phyloP scores from a whole-genome alignment of 2,329 filamentous ascomycete species.

The Truncatella angustata region DNA sequence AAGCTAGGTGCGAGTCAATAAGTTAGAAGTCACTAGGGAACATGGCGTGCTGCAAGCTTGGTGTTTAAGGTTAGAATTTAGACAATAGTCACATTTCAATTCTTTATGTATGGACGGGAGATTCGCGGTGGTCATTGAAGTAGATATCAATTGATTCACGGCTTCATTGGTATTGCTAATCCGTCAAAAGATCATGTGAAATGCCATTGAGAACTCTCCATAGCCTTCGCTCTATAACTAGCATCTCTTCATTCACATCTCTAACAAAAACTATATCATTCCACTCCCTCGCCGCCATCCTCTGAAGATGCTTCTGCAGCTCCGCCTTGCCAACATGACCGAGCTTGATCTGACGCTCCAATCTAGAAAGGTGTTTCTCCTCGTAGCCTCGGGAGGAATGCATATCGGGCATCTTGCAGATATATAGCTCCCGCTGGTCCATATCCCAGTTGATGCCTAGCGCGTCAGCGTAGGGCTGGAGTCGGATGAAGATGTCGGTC shows the following conservation, averaged over 20 bases:
- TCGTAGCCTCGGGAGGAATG: neutral
- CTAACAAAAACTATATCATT: neutral
- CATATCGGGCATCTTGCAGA: neutral
- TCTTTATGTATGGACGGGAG: no score
- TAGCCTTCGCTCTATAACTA: neutral
- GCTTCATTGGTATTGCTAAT: no score
- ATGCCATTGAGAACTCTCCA: neutral
- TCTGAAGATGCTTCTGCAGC: neutral
- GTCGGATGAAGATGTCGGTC: constrained; percentile 1
- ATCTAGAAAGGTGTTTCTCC: neutral
- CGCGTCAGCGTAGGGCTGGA: neutral
- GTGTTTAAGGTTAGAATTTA: neutral
- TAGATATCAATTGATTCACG: neutral
- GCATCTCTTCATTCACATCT: neutral
- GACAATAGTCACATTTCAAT: no score
- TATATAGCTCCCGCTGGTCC: neutral
- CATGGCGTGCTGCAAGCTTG: neutral
- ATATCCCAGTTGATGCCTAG: constrained; percentile 1
- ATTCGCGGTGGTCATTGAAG: neutral
- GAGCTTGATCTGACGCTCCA: neutral
- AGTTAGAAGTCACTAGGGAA: no score
- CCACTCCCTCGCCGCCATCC: neutral
- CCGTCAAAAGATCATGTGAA: neutral
- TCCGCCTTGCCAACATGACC: neutral
- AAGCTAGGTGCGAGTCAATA: neutral